These are phyloP conservation scores for Wickerhamomyces queroliae DNA, from an alignment of 805 yeast species.

Conservation along the genomic window DNA sequence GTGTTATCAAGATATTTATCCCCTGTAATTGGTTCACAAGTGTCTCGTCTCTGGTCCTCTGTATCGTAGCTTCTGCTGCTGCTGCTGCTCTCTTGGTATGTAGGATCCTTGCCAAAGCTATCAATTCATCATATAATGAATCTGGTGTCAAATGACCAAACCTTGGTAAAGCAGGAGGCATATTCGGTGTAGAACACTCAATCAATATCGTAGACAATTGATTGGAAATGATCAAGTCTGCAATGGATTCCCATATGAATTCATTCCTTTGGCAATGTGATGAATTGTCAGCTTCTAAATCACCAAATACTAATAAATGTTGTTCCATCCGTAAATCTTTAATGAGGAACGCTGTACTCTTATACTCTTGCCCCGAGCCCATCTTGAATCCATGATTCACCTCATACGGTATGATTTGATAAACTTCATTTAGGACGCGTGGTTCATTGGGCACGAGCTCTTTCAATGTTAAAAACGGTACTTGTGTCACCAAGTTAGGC, in stretches of 20 bases:
- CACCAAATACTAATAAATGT: conserved; percentile 69
- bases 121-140: conserved; percentile 53
- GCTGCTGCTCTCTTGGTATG: background rate
- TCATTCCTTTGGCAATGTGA: conserved; percentile 33
- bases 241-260: conserved; percentile 52
- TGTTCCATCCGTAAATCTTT: conserved; percentile 26
- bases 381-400: conserved; percentile 38
- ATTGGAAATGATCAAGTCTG: conserved; percentile 35
- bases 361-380: conserved; percentile 18
- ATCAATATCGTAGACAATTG: conserved; percentile 53
- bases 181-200: conserved; percentile 66
- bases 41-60: background rate
- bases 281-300: conserved; percentile 63
- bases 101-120: conserved; percentile 16
- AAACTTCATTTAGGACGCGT: conserved; percentile 6
- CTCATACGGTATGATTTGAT: conserved; percentile 28
- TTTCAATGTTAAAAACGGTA: conserved; percentile 19
- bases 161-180: conserved; percentile 39
- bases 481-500: conserved; percentile 52
- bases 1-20: conserved; percentile 24
- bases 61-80: conserved; percentile 1
- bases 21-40: conserved; percentile 10
- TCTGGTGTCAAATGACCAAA: conserved; percentile 82
- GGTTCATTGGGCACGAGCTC: conserved; percentile 6
- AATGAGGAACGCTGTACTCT: conserved; percentile 56